phyloP scores from a whole-genome alignment of 192 early-diverging fungal species.

The Helicostylum pulchrum region DNA sequence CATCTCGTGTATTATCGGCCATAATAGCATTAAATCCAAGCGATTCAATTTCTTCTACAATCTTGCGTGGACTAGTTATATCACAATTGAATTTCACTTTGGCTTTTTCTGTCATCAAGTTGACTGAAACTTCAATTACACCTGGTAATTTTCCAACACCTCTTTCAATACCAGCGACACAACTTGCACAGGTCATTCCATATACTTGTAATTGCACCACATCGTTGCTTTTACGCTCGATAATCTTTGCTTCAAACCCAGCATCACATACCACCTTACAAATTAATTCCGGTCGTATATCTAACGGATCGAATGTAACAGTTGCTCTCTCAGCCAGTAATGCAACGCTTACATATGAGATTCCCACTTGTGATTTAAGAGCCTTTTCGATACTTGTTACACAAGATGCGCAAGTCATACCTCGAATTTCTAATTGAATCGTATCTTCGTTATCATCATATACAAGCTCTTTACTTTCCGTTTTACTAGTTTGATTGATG shows the following conservation, averaged over 20 bases:
- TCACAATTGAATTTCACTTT: conserved; percentile 60
- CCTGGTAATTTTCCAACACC: conserved; percentile 52
- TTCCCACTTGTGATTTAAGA: conserved; percentile 49
- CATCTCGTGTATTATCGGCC: conserved; percentile 41
- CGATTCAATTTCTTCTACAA: conserved; percentile 77
- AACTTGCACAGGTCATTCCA: conserved; percentile 89
- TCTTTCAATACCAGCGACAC: conserved; percentile 70
- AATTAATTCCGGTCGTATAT: conserved; percentile 42
- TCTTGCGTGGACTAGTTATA: conserved; percentile 64
- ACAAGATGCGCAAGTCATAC: conserved; percentile 87
- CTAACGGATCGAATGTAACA: conserved; percentile 63
- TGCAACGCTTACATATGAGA: conserved; percentile 55
- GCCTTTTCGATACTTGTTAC: conserved; percentile 72
- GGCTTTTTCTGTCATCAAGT: conserved; percentile 70
- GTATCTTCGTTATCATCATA: conserved; percentile 29
- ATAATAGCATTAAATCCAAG: conserved; percentile 51
- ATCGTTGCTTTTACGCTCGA: conserved; percentile 34
- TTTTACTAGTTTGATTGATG: neutral
- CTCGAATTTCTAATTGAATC: conserved; percentile 77
- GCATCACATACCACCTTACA: conserved; percentile 67
- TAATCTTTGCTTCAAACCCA: conserved; percentile 71
- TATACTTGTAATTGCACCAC: conserved; percentile 35
- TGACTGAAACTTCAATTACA: conserved; percentile 50
- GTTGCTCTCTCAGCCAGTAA: conserved; percentile 73
- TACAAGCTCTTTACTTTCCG: neutral